phyloP scores from a whole-genome alignment of 768 basidiomycete genomes.

The Pleurotus giganteus region DNA sequence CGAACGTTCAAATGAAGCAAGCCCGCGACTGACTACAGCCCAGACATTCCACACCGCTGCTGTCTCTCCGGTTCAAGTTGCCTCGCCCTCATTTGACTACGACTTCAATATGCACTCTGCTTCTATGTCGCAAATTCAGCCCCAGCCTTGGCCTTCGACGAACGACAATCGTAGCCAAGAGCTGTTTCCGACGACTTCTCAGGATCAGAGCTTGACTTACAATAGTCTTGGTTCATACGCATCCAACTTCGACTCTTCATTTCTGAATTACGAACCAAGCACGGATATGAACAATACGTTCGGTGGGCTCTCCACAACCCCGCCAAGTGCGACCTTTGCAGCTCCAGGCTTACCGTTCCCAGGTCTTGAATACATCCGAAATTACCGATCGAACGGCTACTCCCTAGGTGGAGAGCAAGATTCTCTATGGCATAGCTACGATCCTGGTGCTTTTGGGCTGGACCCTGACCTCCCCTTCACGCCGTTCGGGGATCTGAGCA shows the following conservation, averaged over 20 bases:
- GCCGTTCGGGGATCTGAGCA: conserved; percentile 36
- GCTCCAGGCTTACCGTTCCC: conserved; percentile 79
- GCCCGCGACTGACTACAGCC: conserved; percentile 49
- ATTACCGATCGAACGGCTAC: conserved; percentile 61
- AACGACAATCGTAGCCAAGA: conserved; percentile 39
- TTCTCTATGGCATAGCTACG: conserved; percentile 62
- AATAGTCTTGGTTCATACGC: conserved; percentile 42
- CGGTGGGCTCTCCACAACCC: conserved; percentile 50
- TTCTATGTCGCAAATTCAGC: neutral
- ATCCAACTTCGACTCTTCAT: conserved; percentile 38
- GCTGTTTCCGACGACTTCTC: conserved; percentile 38
- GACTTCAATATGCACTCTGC: conserved; percentile 42
- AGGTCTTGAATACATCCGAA: conserved; percentile 81
- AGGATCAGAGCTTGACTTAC: conserved; percentile 42
- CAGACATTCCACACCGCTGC: conserved; percentile 44
- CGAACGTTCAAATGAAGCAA: conserved; percentile 51
- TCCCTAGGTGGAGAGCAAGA: conserved; percentile 42
- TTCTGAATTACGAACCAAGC: conserved; percentile 35
- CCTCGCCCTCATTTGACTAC: conserved; percentile 59
- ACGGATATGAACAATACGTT: conserved; percentile 36
- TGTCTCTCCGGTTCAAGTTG: conserved; percentile 49
- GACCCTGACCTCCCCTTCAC: conserved; percentile 80
- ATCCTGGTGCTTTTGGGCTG: conserved; percentile 68
- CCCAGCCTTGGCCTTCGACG: conserved; percentile 25
- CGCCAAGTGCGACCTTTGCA: conserved; percentile 63